Percentiles rank a stretch among this genome's conserved stretches.
Conservation (phyloP, 1,284 basidiomycete species). For the Tausonia pullulans region DNA sequence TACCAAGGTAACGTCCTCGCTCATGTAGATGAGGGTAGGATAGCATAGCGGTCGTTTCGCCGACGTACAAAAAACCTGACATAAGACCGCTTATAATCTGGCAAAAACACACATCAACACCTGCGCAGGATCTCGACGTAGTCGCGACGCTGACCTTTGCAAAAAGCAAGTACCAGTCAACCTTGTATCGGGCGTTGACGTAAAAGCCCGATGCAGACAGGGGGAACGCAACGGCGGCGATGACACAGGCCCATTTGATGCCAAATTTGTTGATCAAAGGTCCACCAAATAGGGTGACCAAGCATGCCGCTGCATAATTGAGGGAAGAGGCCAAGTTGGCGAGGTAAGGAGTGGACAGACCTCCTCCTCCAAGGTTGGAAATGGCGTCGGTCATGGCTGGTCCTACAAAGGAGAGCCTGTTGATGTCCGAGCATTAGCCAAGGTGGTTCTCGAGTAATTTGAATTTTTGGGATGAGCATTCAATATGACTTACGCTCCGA, state of each 20-base stretch:
- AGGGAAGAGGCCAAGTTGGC: slow-evolving; percentile 16
- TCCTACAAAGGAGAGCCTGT: slow-evolving; percentile 22
- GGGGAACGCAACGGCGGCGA: slow-evolving; percentile 18
- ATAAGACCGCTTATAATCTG: too few relatives aligned
- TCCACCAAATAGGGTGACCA: slow-evolving; percentile 24
- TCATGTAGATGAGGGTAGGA: too few relatives aligned
- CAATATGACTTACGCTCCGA: too few relatives aligned
- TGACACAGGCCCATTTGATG: slow-evolving; percentile 24
- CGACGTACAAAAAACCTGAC: too few relatives aligned
- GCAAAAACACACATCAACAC: too few relatives aligned
- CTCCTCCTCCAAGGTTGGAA: slow-evolving; percentile 24
- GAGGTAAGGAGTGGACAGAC: slow-evolving; percentile 20
- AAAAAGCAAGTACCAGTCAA: slow-evolving; percentile 22
- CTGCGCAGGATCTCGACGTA: too few relatives aligned
- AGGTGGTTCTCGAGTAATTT: too few relatives aligned
- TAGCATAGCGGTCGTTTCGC: too few relatives aligned
- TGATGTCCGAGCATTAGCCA: not conserved
- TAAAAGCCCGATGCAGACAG: slow-evolving; percentile 18
- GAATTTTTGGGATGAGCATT: too few relatives aligned
- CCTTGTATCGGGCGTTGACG: slow-evolving; percentile 19
- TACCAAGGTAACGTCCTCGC: too few relatives aligned
- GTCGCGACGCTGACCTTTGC: slow-evolving; percentile 15
- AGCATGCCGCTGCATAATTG: slow-evolving; percentile 19
- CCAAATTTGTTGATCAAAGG: slow-evolving; percentile 27
- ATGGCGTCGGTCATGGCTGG: slow-evolving; percentile 26